Evolutionary conservation across 345 rosid genomes (phyloP).

Genomic region (Camelina hispida): DNA sequence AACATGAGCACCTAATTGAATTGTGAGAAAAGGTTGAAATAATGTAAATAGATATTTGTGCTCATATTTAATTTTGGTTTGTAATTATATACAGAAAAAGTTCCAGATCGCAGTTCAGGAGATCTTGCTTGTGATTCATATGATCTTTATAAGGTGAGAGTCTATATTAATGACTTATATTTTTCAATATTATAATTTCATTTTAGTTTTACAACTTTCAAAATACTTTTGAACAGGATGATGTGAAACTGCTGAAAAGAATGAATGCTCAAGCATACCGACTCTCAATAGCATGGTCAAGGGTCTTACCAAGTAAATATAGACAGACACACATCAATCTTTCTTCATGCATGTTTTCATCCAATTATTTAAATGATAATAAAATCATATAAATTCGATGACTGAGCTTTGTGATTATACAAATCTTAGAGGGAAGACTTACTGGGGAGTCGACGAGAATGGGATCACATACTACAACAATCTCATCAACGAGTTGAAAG

Average conservation of each 20-base stretch:
- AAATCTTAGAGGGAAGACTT: constrained; percentile 48
- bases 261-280: constrained; percentile 28
- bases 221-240: constrained; percentile 34
- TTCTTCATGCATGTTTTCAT: not conserved
- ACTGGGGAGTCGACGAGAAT: constrained; percentile 49
- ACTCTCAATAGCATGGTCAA: constrained; percentile 46
- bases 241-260: constrained; percentile 9
- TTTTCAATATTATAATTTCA: not conserved
- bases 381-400: not conserved
- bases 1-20: not conserved
- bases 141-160: constrained; percentile 31
- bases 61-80: not conserved
- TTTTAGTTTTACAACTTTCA: constrained; percentile 35
- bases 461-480: constrained; percentile 57
- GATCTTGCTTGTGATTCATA: constrained; percentile 36
- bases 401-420: not conserved
- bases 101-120: constrained; percentile 27
- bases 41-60: not conserved
- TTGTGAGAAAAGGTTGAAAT: not conserved
- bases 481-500: constrained; percentile 46
- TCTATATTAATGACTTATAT: not conserved
- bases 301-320: constrained; percentile 48
- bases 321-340: not conserved
- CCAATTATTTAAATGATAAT: not conserved
- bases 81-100: constrained; percentile 10